These are phyloP conservation scores for Chytriomyces sp. DNA, from an alignment of 192 early-diverging fungal species.

Conservation along the genomic window DNA sequence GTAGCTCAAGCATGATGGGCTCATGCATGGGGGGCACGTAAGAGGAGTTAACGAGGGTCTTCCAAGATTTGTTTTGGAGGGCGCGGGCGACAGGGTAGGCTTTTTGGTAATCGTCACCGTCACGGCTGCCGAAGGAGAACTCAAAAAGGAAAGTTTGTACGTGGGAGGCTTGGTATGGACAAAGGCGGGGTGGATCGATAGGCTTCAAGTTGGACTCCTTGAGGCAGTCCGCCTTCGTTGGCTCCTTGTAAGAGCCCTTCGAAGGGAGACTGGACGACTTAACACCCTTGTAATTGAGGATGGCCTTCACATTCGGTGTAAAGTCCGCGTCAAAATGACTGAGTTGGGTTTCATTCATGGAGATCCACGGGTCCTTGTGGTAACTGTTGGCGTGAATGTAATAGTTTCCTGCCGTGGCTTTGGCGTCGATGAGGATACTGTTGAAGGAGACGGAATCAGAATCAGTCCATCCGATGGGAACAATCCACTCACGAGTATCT, in stretches of 20 bases:
- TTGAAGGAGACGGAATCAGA: background rate
- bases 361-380: constrained; percentile 1
- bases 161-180: no score
- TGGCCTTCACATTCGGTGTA: background rate
- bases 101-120: no score
- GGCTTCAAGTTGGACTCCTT: background rate
- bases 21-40: background rate
- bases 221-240: background rate
- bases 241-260: background rate
- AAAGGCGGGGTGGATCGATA: background rate
- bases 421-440: background rate
- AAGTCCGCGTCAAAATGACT: no score
- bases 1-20: background rate
- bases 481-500: constrained; percentile 39
- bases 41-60: background rate
- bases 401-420: background rate
- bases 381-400: background rate
- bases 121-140: background rate
- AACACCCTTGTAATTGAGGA: background rate
- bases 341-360: background rate
- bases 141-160: no score
- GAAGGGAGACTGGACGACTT: background rate
- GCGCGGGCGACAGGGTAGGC: no score
- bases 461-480: background rate
- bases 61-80: background rate